Percentiles rank a stretch among this genome's conserved stretches.
These are phyloP conservation scores for Cryptococcus hybrid DNA, from an alignment of 1,284 basidiomycete genomes.

Conservation along the genomic window DNA sequence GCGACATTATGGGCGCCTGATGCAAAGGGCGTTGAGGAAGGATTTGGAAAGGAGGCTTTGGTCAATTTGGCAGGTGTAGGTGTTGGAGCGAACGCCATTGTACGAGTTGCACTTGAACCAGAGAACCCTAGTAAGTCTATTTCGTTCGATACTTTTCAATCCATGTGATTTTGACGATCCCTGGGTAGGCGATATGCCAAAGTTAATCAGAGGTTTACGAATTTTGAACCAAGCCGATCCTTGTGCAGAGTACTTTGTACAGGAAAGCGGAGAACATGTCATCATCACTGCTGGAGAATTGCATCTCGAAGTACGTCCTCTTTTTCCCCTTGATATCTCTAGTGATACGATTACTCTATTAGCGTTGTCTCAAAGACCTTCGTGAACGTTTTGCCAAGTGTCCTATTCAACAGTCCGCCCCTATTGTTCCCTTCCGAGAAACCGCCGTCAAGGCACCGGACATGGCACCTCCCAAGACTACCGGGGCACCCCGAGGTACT, in stretches of 20 bases:
- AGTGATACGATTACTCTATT: constrained; percentile 4
- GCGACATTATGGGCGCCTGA: constrained; percentile 79
- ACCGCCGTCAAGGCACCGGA: constrained; percentile 82
- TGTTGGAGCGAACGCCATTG: constrained; percentile 76
- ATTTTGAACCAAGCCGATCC: constrained; percentile 94
- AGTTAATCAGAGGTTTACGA: constrained; percentile 81
- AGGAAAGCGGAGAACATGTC: constrained; percentile 96
- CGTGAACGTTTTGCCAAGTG: constrained; percentile 92
- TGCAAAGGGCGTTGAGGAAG: constrained; percentile 50
- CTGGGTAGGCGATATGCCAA: constrained; percentile 76
- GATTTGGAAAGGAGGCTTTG: constrained; percentile 52
- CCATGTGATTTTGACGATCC: neutral
- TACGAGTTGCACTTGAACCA: constrained; percentile 93
- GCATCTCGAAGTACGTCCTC: constrained; percentile 74
- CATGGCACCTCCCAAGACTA: constrained; percentile 81
- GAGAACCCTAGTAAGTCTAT: constrained; percentile 59
- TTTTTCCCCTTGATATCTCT: neutral
- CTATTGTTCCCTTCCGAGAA: constrained; percentile 97
- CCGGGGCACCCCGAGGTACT: constrained; percentile 72
- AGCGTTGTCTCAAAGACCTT: constrained; percentile 94
- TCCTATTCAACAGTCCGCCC: constrained; percentile 88
- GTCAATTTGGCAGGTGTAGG: constrained; percentile 81
- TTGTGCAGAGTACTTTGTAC: constrained; percentile 95
- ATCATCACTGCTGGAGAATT: constrained; percentile 95
- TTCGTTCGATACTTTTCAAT: neutral